Percentiles rank a stretch among this genome's conserved stretches.
phyloP scores from a whole-genome alignment of 352 stramenopile species.

The Phytophthora litchii region DNA sequence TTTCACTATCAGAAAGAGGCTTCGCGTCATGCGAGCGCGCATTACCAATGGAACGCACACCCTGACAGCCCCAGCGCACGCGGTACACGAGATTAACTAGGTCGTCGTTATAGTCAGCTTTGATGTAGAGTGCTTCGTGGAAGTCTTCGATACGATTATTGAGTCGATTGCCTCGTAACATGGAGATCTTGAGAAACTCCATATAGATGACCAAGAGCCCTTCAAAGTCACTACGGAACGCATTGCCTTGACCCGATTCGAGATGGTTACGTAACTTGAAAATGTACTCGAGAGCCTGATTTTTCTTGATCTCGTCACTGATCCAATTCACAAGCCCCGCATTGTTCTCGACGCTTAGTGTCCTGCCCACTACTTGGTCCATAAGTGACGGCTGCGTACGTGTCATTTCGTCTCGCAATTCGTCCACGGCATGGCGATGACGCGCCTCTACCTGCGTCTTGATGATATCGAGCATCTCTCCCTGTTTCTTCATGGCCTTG shows the following conservation, averaged over 20 bases:
- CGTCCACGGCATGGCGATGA: constrained; percentile 16
- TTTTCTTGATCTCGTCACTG: constrained; percentile 13
- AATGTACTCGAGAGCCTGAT: constrained; percentile 16
- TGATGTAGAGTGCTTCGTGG: constrained; percentile 28
- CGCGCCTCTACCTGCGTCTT: constrained; percentile 25
- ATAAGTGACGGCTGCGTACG: constrained; percentile 28
- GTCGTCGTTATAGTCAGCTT: constrained; percentile 27
- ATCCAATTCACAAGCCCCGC: constrained; percentile 32
- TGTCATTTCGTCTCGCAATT: constrained; percentile 20
- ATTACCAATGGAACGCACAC: constrained; percentile 36
- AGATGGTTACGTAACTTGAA: constrained; percentile 23
- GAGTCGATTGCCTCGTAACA: constrained; percentile 20
- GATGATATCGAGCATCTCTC: constrained; percentile 33
- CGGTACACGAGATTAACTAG: constrained; percentile 40
- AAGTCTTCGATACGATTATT: constrained; percentile 44
- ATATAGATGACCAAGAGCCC: constrained; percentile 34
- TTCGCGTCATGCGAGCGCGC: constrained; percentile 28
- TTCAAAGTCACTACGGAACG: constrained; percentile 41
- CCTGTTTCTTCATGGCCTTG: constrained; percentile 36
- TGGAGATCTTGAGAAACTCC: constrained; percentile 31
- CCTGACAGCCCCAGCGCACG: constrained; percentile 35
- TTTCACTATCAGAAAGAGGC: constrained; percentile 33
- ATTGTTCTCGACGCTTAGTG: constrained; percentile 29
- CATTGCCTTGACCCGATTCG: constrained; percentile 21
- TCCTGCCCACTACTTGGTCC: constrained; percentile 20